Conservation (phyloP, 306 rosid species). For the Rubus parviflorus region DNA sequence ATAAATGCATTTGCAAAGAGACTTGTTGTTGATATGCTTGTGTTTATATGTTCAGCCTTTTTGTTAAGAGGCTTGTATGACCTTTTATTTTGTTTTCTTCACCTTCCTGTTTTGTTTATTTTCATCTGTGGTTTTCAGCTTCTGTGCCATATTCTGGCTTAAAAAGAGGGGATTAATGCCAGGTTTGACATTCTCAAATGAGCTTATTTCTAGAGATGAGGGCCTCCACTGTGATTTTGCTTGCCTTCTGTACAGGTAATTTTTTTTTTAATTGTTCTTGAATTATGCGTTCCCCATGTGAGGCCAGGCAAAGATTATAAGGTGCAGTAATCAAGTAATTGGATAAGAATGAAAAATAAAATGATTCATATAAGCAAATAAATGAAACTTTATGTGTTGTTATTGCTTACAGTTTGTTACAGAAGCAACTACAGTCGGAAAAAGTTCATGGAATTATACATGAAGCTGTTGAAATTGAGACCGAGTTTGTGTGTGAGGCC, state of each 20-base stretch:
- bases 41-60: not conserved
- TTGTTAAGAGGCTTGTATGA: constrained; percentile 11
- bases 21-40: not conserved
- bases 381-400: not conserved
- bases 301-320: not conserved
- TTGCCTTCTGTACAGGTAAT: constrained; percentile 84
- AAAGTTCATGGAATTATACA: constrained; percentile 49
- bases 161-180: constrained; percentile 91
- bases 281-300: constrained; percentile 18
- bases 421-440: constrained; percentile 47
- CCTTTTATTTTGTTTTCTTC: not conserved
- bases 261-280: not conserved
- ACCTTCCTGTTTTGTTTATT: not conserved
- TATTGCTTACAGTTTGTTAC: constrained; percentile 52
- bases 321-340: not conserved
- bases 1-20: not conserved
- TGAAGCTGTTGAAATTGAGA: constrained; percentile 84
- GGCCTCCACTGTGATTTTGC: constrained; percentile 98
- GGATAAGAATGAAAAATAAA: not conserved
- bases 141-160: constrained; percentile 96
- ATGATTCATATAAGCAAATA: not conserved
- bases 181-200: constrained; percentile 88
- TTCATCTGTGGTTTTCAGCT: constrained; percentile 50
- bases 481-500: constrained; percentile 75
- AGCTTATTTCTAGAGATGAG: constrained; percentile 92